Base-by-base conservation (phyloP, 768 basidiomycete species). In the Termitomyces sp. region DNA sequence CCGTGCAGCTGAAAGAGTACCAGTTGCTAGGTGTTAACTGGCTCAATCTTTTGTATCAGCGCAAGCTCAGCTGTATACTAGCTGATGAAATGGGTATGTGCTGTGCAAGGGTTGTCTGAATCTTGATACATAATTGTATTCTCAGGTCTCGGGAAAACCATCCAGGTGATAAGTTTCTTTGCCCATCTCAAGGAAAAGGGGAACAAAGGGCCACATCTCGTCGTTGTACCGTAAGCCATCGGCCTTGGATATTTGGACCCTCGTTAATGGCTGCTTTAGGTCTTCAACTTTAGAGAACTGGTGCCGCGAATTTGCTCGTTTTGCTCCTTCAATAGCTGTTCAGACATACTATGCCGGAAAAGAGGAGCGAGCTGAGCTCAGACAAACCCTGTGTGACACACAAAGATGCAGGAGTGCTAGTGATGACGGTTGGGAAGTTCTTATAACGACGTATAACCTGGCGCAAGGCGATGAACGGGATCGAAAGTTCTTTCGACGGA, bases 281-380 rank as follows among this genome's bases (percentile, higher is more conserved):
- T 93, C 96, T 3, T 98, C 96, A 3, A 98, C 95, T 0, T 75
- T 98, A 26, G 97, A 99, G 70, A 99, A 99, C 66, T 99, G 97
- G 97, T 90, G 93, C 70, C 83, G 97, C 62, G 97, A 99, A 72
- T 98, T 99, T 66, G 82, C 85, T 26, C 84, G 86, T 35, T 99
- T 99, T 65, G 90, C 90, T 3, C 94, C 94, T 5, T 78, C 79
- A 6, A 87, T 99, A 67, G 78, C 83, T 17, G 83, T 98, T 6
- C 87, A 90, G 67, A 91, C 91, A 12, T 99, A 98, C 70, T 99
- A 98, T 63, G 97, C 93, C 5, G 82, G 86, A 30, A 97, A 97
- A 73, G 85, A 88, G 12, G 94, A 98, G 51, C 84, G 97, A 21
- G 74, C 81, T 1, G 72, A 75, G 48, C 78, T 97, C 21, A 82